Base-by-base conservation (phyloP, 148 eudicot species). In the Limonium bicolor region DNA sequence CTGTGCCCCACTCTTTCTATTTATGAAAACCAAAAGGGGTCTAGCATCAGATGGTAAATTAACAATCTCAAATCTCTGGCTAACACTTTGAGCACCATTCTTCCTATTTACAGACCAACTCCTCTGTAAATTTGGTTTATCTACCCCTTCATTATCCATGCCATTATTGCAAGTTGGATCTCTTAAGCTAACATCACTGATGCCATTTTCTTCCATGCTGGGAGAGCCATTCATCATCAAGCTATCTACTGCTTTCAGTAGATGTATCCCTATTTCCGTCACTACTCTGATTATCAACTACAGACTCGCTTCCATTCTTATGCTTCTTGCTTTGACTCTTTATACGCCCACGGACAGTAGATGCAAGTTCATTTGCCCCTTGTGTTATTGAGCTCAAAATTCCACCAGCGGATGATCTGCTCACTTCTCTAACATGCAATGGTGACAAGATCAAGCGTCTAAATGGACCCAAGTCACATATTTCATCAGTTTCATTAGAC, bases 1-100 rank as follows among this genome's bases (percentile, higher is more conserved):
- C 45, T 78, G 93, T 46, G 97, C 95, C 46, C 97, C 95, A 65
- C 97, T 90, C 68, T 90, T 90, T 58, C 74, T 90, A 59, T 90
- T 90, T 25, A 84, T 60, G 36, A 90, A 84, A 59, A 90, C 97
- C 62, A 90, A 58, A 22, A 90, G 63, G 45, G 97, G 97, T 60
- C 95, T 85, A 24, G 85, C 77, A 63, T 90, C 97, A 36, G 82
- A 63, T 38, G 88, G 87, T 61, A 84, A 66, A 68, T 80, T 84
- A 64, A 53, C 67, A 58, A 90, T 66, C 42, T 72, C 87, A 42
- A 77, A 84, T 47, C 60, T 69, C 60, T 72, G 95, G 11, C 67
- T 59, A 24, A 50, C 62, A 16, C 62, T 42, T 28, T 66, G 76
- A 47, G 59, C 55, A 26, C 77, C 97, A 25, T 80, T 78, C 68